Base-by-base conservation (phyloP, 208 protist genomes). In the Crithidia expoeki region DNA sequence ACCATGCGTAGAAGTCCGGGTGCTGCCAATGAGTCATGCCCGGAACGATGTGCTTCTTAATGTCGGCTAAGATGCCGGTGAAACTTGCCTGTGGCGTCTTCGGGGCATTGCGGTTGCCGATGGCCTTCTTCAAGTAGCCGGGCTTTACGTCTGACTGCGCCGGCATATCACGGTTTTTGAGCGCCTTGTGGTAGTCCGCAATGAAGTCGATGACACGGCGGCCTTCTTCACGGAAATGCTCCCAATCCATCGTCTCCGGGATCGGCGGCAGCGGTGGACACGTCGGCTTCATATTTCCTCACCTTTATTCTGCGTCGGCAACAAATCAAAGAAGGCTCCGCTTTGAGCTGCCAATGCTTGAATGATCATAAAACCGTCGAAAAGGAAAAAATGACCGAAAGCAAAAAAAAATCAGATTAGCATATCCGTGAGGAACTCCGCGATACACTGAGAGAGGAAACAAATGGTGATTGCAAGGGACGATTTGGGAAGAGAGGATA, bases 21-120 rank as follows among this genome's bases (percentile, higher is more conserved):
- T 81, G 76, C 72, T 93, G 88, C 85, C 88, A 91, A 74, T 89
- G 80, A 17, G 79, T 91, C 70, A 93, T 85, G 53, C 85, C 84
- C 4, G 88, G 85, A 23, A 86, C 62, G 52, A 93, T 85, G 53
- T 82, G 40, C 9, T 70, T 36, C 50, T 76, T 51, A 23, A 90
- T 71, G 65, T 93, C 85, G 14, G 42, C 62, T 25, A 88, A 32
- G 19, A 92, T 66, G 25, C 36, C 42, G n/a, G 55, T 63, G 38
- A 84, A 90, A 51, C 71, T 49, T 4, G 55, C 55, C 16, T 61
- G 55, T 32, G 71, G 56, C 12, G 52, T 57, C 62, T 81, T 47
- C 30, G 79, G 85, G 0, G 75, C 74, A 2, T 25, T 53, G 27
- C n/a, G 52, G 30, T 52, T 68, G 34, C 66, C 60, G 33, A 93